Evolutionary conservation across 495 filamentous ascomycete genomes (phyloP).

Genomic region (Neurospora terricola): DNA sequence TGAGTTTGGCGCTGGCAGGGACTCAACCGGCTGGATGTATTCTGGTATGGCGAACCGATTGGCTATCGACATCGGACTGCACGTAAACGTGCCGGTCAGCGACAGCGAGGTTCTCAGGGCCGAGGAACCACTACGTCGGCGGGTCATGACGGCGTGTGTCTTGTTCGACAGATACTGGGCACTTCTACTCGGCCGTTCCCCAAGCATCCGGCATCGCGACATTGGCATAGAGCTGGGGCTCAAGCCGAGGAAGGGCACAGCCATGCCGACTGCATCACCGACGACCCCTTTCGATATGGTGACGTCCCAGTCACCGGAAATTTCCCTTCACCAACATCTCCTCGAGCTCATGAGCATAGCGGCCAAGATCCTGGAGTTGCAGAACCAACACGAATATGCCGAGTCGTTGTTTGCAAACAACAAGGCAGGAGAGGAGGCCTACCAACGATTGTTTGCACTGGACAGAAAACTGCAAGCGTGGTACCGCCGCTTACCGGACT

Average conservation of each 20-base stretch:
- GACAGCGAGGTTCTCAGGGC: slow-evolving; percentile 25
- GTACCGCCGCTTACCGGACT: slow-evolving; percentile 38
- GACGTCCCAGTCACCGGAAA: slow-evolving; percentile 20
- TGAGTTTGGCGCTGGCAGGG: slow-evolving; percentile 41
- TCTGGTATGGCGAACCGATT: slow-evolving; percentile 38
- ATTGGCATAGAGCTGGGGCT: slow-evolving; percentile 32
- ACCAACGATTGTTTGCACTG: slow-evolving; percentile 35
- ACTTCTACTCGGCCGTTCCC: slow-evolving; percentile 40
- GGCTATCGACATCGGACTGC: slow-evolving; percentile 41
- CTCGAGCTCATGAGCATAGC: slow-evolving; percentile 44
- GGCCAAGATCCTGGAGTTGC: slow-evolving; percentile 35
- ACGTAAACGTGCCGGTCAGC: slow-evolving; percentile 33
- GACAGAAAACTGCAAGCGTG: slow-evolving; percentile 42
- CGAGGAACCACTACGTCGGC: slow-evolving; percentile 16
- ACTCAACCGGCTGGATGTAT: slow-evolving; percentile 45
- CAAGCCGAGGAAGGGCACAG: slow-evolving; percentile 12
- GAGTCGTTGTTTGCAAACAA: slow-evolving; percentile 10
- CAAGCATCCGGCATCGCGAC: slow-evolving; percentile 41
- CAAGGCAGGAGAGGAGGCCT: slow-evolving; percentile 28
- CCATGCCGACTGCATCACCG: not conserved
- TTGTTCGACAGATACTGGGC: slow-evolving; percentile 44
- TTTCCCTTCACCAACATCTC: slow-evolving; percentile 35
- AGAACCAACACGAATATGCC: slow-evolving; percentile 12
- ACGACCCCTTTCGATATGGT: not conserved
- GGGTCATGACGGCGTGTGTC: slow-evolving; percentile 40